Conservation (phyloP, 352 stramenopile species). For the Salisapilia sapeloensis region DNA sequence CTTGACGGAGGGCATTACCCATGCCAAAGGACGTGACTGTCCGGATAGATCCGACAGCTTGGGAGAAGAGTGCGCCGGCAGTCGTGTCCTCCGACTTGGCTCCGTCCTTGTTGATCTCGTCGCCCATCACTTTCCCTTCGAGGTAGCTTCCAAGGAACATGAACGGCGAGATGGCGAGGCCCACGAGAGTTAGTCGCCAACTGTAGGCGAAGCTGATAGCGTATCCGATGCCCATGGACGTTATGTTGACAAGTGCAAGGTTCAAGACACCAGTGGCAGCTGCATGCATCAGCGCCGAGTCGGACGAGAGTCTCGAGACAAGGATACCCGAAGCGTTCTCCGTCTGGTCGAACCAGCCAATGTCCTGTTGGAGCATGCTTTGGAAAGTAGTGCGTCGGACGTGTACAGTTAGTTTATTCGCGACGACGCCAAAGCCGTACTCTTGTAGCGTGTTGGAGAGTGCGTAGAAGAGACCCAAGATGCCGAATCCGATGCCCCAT, state of each 20-base stretch:
- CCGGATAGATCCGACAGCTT: constrained; percentile 30
- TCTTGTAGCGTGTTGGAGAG: constrained; percentile 20
- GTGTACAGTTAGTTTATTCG: constrained; percentile 21
- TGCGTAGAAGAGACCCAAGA: constrained; percentile 16
- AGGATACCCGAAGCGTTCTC: constrained; percentile 27
- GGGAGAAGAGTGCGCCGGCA: constrained; percentile 17
- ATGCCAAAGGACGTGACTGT: constrained; percentile 32
- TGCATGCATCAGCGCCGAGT: constrained; percentile 28
- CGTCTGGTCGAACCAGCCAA: constrained; percentile 55
- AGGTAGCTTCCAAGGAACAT: constrained; percentile 20
- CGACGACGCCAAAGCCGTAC: constrained; percentile 33
- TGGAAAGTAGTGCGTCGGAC: constrained; percentile 11
- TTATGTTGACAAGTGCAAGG: constrained; percentile 17
- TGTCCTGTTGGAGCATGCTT: constrained; percentile 13
- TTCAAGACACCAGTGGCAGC: constrained; percentile 28
- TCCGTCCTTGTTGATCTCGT: constrained; percentile 15
- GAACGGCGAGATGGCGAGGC: constrained; percentile 29
- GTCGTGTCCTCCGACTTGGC: constrained; percentile 18
- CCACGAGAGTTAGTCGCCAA: constrained; percentile 43
- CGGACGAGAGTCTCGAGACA: constrained; percentile 17
- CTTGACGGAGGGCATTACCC: constrained; percentile 8
- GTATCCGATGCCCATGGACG: constrained; percentile 25
- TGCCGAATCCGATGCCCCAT: constrained; percentile 23
- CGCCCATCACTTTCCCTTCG: constrained; percentile 15
- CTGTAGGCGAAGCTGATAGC: constrained; percentile 23